Evolutionary conservation across 1,284 basidiomycete species (phyloP).

Genomic region (Leccinum pachyderme): DNA sequence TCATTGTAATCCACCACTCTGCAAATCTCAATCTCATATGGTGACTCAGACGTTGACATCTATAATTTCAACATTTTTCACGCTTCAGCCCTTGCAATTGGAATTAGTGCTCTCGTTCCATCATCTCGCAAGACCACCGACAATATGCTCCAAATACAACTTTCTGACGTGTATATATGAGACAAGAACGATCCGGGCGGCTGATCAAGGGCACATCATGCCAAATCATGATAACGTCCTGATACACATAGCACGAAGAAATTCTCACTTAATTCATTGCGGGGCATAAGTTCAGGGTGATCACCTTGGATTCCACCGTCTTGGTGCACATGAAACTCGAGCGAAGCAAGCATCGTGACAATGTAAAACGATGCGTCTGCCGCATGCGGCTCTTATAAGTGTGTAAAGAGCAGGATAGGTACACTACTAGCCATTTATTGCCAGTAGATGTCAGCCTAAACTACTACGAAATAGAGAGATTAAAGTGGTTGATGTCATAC

Average conservation of each 20-base stretch:
- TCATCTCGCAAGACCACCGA: too few species aligned
- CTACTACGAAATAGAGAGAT: not conserved
- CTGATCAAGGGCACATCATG: not conserved
- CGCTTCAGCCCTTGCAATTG: too few species aligned
- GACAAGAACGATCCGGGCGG: not conserved
- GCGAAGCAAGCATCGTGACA: slow-evolving; percentile 11
- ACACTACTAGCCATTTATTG: not conserved
- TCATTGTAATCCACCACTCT: not conserved
- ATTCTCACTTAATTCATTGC: slow-evolving; percentile 1
- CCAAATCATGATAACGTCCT: not conserved
- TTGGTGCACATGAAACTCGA: slow-evolving; percentile 7
- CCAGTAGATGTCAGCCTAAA: not conserved
- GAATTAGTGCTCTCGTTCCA: too few species aligned
- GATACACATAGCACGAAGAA: not conserved
- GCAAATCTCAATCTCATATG: not conserved
- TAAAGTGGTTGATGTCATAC: slow-evolving; percentile 7
- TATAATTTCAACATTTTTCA: too few species aligned
- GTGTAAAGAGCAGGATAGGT: not conserved
- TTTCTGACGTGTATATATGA: not conserved
- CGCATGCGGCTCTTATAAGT: slow-evolving; percentile 3
- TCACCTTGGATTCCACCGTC: slow-evolving; percentile 4
- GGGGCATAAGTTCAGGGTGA: not conserved
- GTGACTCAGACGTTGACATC: not conserved
- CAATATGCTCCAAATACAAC: not conserved
- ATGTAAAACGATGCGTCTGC: slow-evolving; percentile 15